phyloP scores from a whole-genome alignment of 352 stramenopile genomes.

The Globisporangium nodosum region DNA sequence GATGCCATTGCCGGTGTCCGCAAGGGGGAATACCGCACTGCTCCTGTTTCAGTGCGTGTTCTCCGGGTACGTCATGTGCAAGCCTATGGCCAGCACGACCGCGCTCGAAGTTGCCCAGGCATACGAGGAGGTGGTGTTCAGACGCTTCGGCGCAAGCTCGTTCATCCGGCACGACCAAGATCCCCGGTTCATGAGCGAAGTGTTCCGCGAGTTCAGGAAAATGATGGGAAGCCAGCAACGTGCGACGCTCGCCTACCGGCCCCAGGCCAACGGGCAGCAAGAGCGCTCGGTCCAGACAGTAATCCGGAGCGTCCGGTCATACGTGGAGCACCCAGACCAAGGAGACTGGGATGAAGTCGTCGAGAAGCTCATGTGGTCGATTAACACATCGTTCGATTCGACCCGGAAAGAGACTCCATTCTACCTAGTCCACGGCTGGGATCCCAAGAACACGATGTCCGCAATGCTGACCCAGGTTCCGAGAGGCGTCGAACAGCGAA shows the following conservation, averaged over 20 bases:
- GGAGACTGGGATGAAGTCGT: constrained; percentile 28
- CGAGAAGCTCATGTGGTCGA: constrained; percentile 19
- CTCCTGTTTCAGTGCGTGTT: constrained; percentile 21
- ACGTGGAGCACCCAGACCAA: constrained; percentile 17
- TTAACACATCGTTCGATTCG: constrained; percentile 17
- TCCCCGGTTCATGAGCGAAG: constrained; percentile 23
- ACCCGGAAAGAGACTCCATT: constrained; percentile 13
- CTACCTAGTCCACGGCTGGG: constrained; percentile 17
- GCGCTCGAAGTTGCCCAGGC: constrained; percentile 19
- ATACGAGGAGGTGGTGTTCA: constrained; percentile 20
- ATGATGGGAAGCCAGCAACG: constrained; percentile 20
- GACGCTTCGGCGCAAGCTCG: constrained; percentile 18
- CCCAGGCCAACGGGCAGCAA: constrained; percentile 30
- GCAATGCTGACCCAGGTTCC: constrained; percentile 1
- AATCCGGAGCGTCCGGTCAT: constrained; percentile 11
- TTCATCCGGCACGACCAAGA: constrained; percentile 20
- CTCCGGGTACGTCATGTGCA: constrained; percentile 17
- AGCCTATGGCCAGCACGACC: constrained; percentile 8
- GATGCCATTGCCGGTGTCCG: not conserved
- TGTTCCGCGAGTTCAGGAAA: constrained; percentile 17
- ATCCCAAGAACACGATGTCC: constrained; percentile 7
- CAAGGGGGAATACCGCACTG: constrained; percentile 1
- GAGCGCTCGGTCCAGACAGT: constrained; percentile 26
- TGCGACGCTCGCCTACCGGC: constrained; percentile 21
- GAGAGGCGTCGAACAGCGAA: not conserved